Percentiles rank a stretch among this genome's conserved stretches.
These are phyloP conservation scores for Panus rudis DNA, from an alignment of 768 basidiomycete species.

Conservation along the genomic window DNA sequence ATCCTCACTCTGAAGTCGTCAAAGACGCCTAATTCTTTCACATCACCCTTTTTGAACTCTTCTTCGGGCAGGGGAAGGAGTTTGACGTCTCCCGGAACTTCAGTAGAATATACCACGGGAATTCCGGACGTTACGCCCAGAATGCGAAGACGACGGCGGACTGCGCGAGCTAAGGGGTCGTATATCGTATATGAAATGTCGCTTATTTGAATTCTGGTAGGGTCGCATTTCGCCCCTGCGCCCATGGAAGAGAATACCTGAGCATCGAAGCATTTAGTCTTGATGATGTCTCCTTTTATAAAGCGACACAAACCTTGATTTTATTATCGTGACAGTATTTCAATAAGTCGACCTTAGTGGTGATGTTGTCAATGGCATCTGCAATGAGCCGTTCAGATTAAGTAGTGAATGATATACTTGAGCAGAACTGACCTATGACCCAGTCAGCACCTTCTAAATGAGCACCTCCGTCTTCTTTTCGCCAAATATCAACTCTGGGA, in stretches of 20 bases:
- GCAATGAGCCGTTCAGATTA: slow-evolving; percentile 6
- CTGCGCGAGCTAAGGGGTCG: slow-evolving; percentile 90
- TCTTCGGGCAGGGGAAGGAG: slow-evolving; percentile 87
- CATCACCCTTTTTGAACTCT: slow-evolving; percentile 83
- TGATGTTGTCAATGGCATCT: slow-evolving; percentile 98
- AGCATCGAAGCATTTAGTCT: neutral
- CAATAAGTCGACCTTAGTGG: slow-evolving; percentile 91
- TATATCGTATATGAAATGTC: slow-evolving; percentile 91
- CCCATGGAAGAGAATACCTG: slow-evolving; percentile 98
- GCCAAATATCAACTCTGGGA: slow-evolving; percentile 77
- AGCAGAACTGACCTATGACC: slow-evolving; percentile 66
- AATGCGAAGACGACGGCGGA: slow-evolving; percentile 67
- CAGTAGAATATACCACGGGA: slow-evolving; percentile 93
- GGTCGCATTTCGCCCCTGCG: slow-evolving; percentile 89
- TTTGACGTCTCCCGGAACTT: slow-evolving; percentile 83
- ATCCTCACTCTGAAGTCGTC: slow-evolving; percentile 94
- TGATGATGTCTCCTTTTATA: neutral
- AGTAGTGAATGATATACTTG: neutral
- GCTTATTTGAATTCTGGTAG: slow-evolving; percentile 90
- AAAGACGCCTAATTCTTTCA: slow-evolving; percentile 84
- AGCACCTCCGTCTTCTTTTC: slow-evolving; percentile 66
- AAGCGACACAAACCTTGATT: slow-evolving; percentile 55
- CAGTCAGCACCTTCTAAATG: slow-evolving; percentile 85
- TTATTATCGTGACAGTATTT: slow-evolving; percentile 75
- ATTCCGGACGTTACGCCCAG: slow-evolving; percentile 59